These are phyloP conservation scores for Phytophthora sojae DNA, from an alignment of 352 stramenopile genomes.

Conservation along the genomic window DNA sequence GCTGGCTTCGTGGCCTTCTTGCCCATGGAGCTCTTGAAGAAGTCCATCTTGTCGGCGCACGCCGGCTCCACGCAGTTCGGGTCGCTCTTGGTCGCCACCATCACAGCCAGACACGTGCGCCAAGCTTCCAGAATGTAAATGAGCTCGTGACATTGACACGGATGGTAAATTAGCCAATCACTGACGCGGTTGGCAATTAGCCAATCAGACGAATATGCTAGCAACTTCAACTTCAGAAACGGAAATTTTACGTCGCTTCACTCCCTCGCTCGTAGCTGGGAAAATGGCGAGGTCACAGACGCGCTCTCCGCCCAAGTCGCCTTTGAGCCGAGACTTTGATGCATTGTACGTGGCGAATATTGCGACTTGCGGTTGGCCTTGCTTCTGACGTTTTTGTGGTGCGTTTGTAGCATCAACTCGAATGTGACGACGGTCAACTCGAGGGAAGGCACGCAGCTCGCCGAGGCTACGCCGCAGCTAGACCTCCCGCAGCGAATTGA, in stretches of 20 bases:
- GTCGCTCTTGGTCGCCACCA: slow-evolving; percentile 62
- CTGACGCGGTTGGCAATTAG: neutral
- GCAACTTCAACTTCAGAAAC: slow-evolving; percentile 37
- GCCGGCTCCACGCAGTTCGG: slow-evolving; percentile 87
- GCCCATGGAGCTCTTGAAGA: slow-evolving; percentile 83
- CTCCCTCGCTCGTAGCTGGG: neutral
- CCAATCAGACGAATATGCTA: neutral
- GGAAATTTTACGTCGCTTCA: slow-evolving; percentile 8
- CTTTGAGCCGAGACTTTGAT: slow-evolving; percentile 35
- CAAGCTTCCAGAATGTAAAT: slow-evolving; percentile 22
- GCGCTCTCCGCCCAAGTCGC: slow-evolving; percentile 61
- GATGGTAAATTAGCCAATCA: slow-evolving; percentile 1
- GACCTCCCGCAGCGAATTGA: slow-evolving; percentile 84
- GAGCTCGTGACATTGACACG: slow-evolving; percentile 3
- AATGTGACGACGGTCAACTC: slow-evolving; percentile 66
- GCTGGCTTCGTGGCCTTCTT: slow-evolving; percentile 37
- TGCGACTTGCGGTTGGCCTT: neutral
- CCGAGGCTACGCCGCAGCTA: slow-evolving; percentile 76
- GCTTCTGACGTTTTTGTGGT: slow-evolving; percentile 10
- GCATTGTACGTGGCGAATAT: slow-evolving; percentile 22
- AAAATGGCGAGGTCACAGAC: slow-evolving; percentile 32
- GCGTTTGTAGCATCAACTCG: slow-evolving; percentile 48
- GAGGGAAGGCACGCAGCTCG: slow-evolving; percentile 77
- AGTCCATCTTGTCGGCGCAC: slow-evolving; percentile 87
- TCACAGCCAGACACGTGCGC: slow-evolving; percentile 2